A percentile compares a stretch with the other conserved stretches of the same genome.
phyloP scores from a whole-genome alignment of 345 rosid species.

The Melaleuca quinquenervia region DNA sequence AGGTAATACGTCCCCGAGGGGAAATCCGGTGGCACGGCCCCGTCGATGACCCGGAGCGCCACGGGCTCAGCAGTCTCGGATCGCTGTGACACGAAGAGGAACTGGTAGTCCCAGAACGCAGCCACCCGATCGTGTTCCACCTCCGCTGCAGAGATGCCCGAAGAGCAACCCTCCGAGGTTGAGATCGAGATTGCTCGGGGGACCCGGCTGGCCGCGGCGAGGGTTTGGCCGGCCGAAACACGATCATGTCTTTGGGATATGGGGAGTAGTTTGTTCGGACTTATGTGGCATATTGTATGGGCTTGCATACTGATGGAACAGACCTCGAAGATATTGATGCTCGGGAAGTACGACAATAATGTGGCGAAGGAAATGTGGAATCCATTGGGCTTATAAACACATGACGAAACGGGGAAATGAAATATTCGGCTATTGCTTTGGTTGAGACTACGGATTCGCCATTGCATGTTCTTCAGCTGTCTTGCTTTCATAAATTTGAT shows the following conservation, averaged over 20 bases:
- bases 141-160: background rate
- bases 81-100: slow-evolving; percentile 68
- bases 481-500: background rate
- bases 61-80: slow-evolving; percentile 42
- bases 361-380: background rate
- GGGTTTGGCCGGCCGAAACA: background rate
- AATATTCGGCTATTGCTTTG: background rate
- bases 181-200: slow-evolving; percentile 40
- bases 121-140: slow-evolving; percentile 30
- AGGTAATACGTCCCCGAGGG: slow-evolving; percentile 82
- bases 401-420: background rate
- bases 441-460: background rate
- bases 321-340: background rate
- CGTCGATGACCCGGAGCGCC: slow-evolving; percentile 32
- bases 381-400: background rate
- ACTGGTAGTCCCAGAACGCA: slow-evolving; percentile 85
- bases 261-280: slow-evolving; percentile 24
- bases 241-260: slow-evolving; percentile 6
- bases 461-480: background rate
- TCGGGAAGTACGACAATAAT: background rate
- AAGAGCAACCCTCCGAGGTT: slow-evolving; percentile 8
- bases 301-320: background rate
- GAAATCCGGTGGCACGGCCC: slow-evolving; percentile 56
- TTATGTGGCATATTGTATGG: background rate
- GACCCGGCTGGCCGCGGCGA: background rate